Conservation (phyloP, 2,329 filamentous ascomycete genomes). For the Fusarium hainanense region DNA sequence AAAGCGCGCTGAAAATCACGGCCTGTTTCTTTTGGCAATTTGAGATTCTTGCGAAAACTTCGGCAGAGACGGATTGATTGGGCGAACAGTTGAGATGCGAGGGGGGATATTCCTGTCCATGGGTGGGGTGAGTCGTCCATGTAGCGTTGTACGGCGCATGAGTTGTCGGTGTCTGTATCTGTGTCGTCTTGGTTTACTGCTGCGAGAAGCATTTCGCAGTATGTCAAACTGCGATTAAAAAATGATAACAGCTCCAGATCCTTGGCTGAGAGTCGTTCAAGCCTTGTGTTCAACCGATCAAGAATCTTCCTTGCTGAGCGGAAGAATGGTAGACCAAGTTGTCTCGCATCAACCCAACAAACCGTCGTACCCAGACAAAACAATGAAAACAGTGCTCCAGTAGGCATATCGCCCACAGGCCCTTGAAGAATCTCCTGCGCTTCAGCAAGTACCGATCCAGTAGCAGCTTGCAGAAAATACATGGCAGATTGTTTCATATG, state of each 20-base stretch:
- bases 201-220: conserved; percentile 57
- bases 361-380: conserved; percentile 56
- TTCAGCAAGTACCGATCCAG: conserved; percentile 50
- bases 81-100: conserved; percentile 50
- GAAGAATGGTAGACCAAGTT: conserved; percentile 51
- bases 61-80: conserved; percentile 52
- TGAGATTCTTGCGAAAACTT: conserved; percentile 46
- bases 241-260: conserved; percentile 50
- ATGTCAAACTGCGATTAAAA: conserved; percentile 54
- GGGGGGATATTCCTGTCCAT: conserved; percentile 54
- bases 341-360: conserved; percentile 54
- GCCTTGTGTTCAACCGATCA: conserved; percentile 41
- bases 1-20: conserved; percentile 46
- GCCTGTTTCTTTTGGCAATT: conserved; percentile 37
- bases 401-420: conserved; percentile 44
- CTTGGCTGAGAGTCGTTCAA: conserved; percentile 17
- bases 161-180: not conserved
- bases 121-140: conserved; percentile 47
- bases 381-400: conserved; percentile 52
- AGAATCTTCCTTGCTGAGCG: conserved; percentile 46
- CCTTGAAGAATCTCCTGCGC: conserved; percentile 44
- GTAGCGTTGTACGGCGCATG: not conserved
- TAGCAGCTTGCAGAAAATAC: conserved; percentile 51
- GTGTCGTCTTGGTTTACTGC: conserved; percentile 49
- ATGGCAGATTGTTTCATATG: conserved; percentile 52